Base-by-base conservation (phyloP, 306 rosid species). In the Cucurbita moschata region DNA sequence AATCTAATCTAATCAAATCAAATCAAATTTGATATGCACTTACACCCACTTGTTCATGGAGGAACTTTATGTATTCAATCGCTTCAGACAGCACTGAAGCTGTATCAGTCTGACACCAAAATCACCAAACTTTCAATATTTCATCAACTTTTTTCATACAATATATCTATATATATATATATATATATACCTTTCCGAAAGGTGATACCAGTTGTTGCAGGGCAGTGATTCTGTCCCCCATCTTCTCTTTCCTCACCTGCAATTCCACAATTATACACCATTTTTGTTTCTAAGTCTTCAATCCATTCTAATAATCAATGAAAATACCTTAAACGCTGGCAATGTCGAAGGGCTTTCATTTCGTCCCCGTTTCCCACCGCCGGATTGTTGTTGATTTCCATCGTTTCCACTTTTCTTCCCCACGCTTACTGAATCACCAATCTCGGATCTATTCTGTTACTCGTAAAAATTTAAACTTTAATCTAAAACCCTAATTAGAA, bases 201-300 rank as follows among this genome's bases (percentile, higher is more conserved):
- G 99, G 99, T 38, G 99, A 89, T 81, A 94, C 99, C 77, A 94
- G 90, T 89, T 94, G 99, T 85, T 94, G 99, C 84, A 94, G 99
- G 40, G 97, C 99, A 89, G 96, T 94, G 96, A 94, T 89, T 94
- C 99, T 91, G 97, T 94, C 99, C 87, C 99, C 99, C 99, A 94
- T 94, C 88, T 95, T 95, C 86, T 95, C 97, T 82, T 95, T 95
- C 84, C 97, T 91, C 84, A 91, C 96, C 99, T 95, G 77, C 78
- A 67, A 50, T 50, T 50, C n/a, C 54, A 80, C 64, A 37, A 14
- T 11, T 10, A 49, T 49, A 46, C 14, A 10, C 10, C 46, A 43
- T 43, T 43, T 43, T 26, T 26, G 26, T 26, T 26, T 26, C 26
- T 26, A 26, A 26, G 0, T 26, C 2, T 26, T 26, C 26, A 26